Evolutionary conservation across 2,329 filamentous ascomycete genomes (phyloP).

Genomic region (Verticillium longisporum): DNA sequence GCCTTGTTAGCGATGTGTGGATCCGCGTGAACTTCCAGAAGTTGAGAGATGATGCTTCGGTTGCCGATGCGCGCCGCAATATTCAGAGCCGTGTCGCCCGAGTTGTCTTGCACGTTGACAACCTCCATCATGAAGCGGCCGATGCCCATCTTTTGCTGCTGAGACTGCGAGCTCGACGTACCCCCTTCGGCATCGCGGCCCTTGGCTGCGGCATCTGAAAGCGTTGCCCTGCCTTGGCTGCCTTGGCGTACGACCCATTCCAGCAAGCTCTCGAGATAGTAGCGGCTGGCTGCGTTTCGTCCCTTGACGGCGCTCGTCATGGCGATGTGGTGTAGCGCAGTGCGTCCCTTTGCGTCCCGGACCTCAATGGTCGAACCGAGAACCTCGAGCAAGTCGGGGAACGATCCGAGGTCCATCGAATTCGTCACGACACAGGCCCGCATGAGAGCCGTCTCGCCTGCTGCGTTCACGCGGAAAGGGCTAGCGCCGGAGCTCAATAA

Average conservation of each 20-base stretch:
- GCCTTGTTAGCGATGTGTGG: slow-evolving; percentile 87
- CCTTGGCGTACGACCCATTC: slow-evolving; percentile 92
- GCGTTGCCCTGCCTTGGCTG: slow-evolving; percentile 26
- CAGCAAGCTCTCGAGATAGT: slow-evolving; percentile 89
- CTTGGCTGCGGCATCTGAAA: slow-evolving; percentile 27
- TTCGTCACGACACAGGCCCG: slow-evolving; percentile 90
- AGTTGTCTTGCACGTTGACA: slow-evolving; percentile 90
- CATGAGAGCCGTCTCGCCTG: slow-evolving; percentile 88
- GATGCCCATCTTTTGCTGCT: slow-evolving; percentile 66
- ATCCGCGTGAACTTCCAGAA: slow-evolving; percentile 91
- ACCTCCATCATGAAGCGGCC: slow-evolving; percentile 95
- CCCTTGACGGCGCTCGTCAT: slow-evolving; percentile 94
- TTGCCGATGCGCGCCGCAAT: slow-evolving; percentile 91
- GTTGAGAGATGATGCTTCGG: slow-evolving; percentile 89
- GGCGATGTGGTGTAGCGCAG: slow-evolving; percentile 92
- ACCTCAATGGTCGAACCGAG: slow-evolving; percentile 87
- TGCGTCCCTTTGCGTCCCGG: slow-evolving; percentile 80
- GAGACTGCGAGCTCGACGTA: slow-evolving; percentile 31
- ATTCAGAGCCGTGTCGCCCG: slow-evolving; percentile 90
- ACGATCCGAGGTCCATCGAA: slow-evolving; percentile 83
- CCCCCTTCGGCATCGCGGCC: slow-evolving; percentile 14
- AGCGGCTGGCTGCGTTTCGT: slow-evolving; percentile 82
- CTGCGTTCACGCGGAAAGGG: slow-evolving; percentile 79
- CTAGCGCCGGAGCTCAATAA: slow-evolving; percentile 80
- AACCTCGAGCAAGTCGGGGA: slow-evolving; percentile 83